Conservation (phyloP, 2,329 filamentous ascomycete genomes). For the Bipolaris cookei region DNA sequence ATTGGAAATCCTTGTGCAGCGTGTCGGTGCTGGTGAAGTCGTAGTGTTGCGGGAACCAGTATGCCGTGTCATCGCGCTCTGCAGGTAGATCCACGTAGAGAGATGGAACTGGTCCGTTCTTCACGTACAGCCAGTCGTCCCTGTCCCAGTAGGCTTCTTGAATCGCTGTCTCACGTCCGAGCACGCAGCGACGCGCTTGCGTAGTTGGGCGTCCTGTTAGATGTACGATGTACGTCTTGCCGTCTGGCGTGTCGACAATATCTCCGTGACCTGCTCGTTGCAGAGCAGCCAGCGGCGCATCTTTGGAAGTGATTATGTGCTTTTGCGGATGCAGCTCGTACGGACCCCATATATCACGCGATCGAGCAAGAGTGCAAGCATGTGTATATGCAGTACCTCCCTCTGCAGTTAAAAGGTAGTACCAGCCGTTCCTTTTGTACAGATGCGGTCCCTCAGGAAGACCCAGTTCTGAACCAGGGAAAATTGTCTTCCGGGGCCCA, state of each 20-base stretch:
- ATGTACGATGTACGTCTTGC: conserved; percentile 46
- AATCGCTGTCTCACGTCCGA: conserved; percentile 52
- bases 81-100: conserved; percentile 49
- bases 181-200: conserved; percentile 42
- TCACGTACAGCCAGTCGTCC: conserved; percentile 69
- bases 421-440: conserved; percentile 46
- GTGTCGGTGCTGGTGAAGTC: conserved; percentile 54
- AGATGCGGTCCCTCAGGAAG: conserved; percentile 48
- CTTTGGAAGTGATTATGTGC: conserved; percentile 51
- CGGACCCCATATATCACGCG: conserved; percentile 50
- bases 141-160: conserved; percentile 66
- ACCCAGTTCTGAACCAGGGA: conserved; percentile 61
- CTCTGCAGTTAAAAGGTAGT: conserved; percentile 48
- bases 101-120: conserved; percentile 58
- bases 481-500: conserved; percentile 61
- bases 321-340: conserved; percentile 52
- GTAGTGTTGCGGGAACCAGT: conserved; percentile 54
- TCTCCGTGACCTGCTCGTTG: conserved; percentile 49
- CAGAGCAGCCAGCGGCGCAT: conserved; percentile 42
- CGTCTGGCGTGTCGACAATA: conserved; percentile 44
- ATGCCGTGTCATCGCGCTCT: conserved; percentile 36
- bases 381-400: conserved; percentile 52
- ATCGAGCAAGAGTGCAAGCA: conserved; percentile 49
- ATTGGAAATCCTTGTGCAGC: conserved; percentile 62
- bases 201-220: conserved; percentile 45